Conservation (phyloP, 1,284 basidiomycete species). For the Leccinum fallax region DNA sequence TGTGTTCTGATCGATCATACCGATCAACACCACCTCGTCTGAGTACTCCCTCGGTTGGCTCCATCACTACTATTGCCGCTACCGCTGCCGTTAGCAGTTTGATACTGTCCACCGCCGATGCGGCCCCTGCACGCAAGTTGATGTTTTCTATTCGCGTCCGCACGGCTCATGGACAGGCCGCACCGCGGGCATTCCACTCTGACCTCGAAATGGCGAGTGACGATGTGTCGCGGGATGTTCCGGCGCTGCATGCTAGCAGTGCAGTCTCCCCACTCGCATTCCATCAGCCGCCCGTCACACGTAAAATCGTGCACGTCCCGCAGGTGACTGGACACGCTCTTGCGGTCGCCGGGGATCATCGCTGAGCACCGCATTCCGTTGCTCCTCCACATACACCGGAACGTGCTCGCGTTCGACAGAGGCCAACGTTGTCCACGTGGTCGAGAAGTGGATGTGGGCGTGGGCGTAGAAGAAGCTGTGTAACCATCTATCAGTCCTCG, state of each 20-base stretch:
- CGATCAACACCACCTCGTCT: neutral
- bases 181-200: slow-evolving; percentile 24
- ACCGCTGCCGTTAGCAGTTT: neutral
- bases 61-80: neutral
- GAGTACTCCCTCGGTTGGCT: slow-evolving; percentile 7
- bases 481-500: slow-evolving; percentile 6
- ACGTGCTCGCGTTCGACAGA: slow-evolving; percentile 6
- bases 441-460: neutral
- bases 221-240: slow-evolving; percentile 31
- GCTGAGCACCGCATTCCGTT: slow-evolving; percentile 17
- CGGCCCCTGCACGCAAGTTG: slow-evolving; percentile 14
- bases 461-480: slow-evolving; percentile 12
- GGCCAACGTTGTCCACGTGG: slow-evolving; percentile 17
- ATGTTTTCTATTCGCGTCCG: slow-evolving; percentile 33
- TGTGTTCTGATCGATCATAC: neutral
- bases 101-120: neutral
- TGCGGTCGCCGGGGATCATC: slow-evolving; percentile 22
- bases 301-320: slow-evolving; percentile 25
- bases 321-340: slow-evolving; percentile 25
- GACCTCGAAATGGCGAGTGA: slow-evolving; percentile 29
- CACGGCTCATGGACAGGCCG: slow-evolving; percentile 24
- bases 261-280: slow-evolving; percentile 25
- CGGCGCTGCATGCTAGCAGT: slow-evolving; percentile 25
- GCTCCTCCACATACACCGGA: slow-evolving; percentile 24
- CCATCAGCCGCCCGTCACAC: slow-evolving; percentile 18